phyloP scores from a whole-genome alignment of 768 basidiomycete genomes.

The Ramaria sp. region DNA sequence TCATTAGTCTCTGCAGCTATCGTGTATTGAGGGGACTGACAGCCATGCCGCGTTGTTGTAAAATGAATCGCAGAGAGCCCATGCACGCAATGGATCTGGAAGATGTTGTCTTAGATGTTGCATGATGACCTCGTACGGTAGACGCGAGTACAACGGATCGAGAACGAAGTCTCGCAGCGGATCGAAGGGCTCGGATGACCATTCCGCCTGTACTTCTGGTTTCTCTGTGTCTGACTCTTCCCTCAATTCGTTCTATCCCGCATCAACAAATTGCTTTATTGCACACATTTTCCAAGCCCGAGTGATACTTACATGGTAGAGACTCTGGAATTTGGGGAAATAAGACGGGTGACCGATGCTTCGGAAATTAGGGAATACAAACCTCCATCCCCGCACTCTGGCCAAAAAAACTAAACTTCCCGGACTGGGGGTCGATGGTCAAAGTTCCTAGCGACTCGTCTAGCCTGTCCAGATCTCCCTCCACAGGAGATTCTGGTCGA shows the following conservation, averaged over 20 bases:
- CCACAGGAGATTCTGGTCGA: background rate
- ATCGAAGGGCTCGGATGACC: background rate
- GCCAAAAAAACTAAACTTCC: background rate
- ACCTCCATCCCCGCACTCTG: conserved; percentile 7
- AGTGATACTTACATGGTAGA: background rate
- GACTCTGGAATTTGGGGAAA: background rate
- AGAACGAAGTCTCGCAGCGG: background rate
- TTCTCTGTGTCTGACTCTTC: background rate
- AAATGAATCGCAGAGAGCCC: conserved; percentile 31
- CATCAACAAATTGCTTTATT: too few species aligned
- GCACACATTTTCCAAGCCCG: too few species aligned
- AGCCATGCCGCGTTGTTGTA: conserved; percentile 37
- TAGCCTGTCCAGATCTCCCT: background rate
- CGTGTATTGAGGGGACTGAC: conserved; percentile 21
- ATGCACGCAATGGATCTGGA: conserved; percentile 17
- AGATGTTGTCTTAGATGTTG: background rate
- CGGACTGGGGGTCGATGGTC: background rate
- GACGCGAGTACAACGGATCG: background rate
- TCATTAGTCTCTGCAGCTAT: too few species aligned
- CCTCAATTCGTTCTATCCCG: background rate
- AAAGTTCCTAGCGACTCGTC: conserved; percentile 4
- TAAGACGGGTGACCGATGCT: too few species aligned
- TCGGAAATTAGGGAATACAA: background rate
- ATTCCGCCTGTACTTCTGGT: background rate
- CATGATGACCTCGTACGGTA: background rate